Evolutionary conservation across 179 eudicot genomes (phyloP).

Genomic region (Beta macrorhiza): DNA sequence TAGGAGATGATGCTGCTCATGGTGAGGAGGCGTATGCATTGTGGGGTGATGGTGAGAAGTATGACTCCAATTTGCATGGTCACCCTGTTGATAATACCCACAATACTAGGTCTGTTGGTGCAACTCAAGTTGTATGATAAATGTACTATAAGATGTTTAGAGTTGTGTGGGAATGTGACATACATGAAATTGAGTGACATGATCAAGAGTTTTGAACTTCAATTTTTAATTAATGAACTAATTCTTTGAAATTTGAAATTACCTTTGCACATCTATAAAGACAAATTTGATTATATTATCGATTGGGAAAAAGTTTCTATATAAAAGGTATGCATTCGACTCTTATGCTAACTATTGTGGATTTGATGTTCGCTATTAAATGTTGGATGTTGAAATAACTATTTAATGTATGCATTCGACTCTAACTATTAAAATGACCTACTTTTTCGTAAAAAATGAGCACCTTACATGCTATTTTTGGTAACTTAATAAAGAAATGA

Average conservation of each 20-base stretch:
- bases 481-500: too few relatives aligned
- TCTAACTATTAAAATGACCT: too few relatives aligned
- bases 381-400: too few relatives aligned
- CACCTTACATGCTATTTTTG: too few relatives aligned
- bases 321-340: too few relatives aligned
- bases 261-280: background rate
- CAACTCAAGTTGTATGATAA: constrained; percentile 46
- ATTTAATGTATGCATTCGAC: too few relatives aligned
- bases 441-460: too few relatives aligned
- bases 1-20: constrained; percentile 71
- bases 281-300: too few relatives aligned
- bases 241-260: background rate
- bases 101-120: constrained; percentile 35
- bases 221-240: background rate
- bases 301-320: too few relatives aligned
- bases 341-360: too few relatives aligned
- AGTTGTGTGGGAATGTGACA: background rate
- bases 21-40: constrained; percentile 70
- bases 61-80: constrained; percentile 40
- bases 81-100: constrained; percentile 15
- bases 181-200: background rate
- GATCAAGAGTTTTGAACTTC: background rate
- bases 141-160: background rate
- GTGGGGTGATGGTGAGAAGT: constrained; percentile 67
- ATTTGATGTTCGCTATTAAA: too few relatives aligned